Evolutionary conservation across 2,329 filamentous ascomycete genomes (phyloP), one percentile per base, ranked within the genome.

Genomic region (Colletotrichum eremochloae): DNA sequence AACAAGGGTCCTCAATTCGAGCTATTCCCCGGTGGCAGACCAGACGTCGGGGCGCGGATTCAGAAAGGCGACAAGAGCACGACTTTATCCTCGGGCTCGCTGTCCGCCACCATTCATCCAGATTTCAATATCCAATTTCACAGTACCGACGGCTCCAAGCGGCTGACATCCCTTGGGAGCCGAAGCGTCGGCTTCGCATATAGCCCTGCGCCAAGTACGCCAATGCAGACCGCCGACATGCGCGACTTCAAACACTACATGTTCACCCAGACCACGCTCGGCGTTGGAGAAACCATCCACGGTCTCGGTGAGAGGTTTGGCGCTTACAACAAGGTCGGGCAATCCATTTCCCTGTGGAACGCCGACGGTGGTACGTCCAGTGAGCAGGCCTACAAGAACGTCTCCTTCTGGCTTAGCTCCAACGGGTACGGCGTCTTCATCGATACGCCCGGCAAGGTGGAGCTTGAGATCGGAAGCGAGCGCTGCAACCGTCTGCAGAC

Each of bases 391-490:
- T 93, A 93, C 81, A 93, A 93, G 82, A 93, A 93, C 77, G 81
- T 93, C 2, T 88, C 89, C 0, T 92, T 93, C 80, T 93, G 89
- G 87, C 82, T 93, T 75, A 92, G 89, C 77, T 93, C 89, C 15
- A 86, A 88, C n/a, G 93, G 93, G 0, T 95, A 95, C 78, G 93
- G 93, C 29, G 85, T 95, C 42, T 94, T 95, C 78, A 89, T 95
- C 71, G 92, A 94, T 78, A 89, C 90, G 7, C 86, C 92, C 0
- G 92, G 92, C 31, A 88, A 87, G 57, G 89, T 94, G 7, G 92
- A 93, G 68, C 83, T 94, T 12, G 93, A 94, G 79, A 86, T 95
- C 71, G 92, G 93, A 3, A 93, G 91, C 75, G 93, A 94, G 82
- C 84, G 93, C n/a, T 91, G 89, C 72, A 91, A 88, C 53, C 86